These are phyloP conservation scores for Phylloporus sp. DNA, from an alignment of 768 basidiomycete genomes.

Conservation along the genomic window DNA sequence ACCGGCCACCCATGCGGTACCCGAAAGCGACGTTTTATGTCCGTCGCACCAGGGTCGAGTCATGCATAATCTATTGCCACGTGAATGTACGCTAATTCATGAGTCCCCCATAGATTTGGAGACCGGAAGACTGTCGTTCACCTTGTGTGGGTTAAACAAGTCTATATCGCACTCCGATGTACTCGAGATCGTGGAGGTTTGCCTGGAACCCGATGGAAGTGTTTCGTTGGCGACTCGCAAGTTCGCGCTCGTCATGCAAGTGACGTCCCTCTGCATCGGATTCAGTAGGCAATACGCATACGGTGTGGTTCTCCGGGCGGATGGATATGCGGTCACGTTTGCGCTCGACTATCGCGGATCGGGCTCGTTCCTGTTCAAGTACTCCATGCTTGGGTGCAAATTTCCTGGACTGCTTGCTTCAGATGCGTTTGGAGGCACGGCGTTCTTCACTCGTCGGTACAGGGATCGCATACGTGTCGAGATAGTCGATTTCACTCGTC, in stretches of 20 bases:
- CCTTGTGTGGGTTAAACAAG: constrained; percentile 1
- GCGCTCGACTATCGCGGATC: neutral
- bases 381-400: neutral
- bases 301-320: neutral
- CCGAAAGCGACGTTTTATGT: neutral
- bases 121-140: neutral
- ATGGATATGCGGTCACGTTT: neutral
- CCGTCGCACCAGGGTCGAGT: constrained; percentile 1
- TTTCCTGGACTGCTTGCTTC: neutral
- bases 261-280: constrained; percentile 1
- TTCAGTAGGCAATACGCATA: neutral
- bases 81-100: neutral
- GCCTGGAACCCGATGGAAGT: constrained; percentile 2
- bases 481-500: constrained; percentile 2
- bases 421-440: constrained; percentile 1
- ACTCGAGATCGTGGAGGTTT: constrained; percentile 1
- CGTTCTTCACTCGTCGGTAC: constrained; percentile 1
- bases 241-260: neutral
- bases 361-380: neutral
- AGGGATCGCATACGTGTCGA: neutral
- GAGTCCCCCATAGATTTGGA: constrained; percentile 1
- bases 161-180: neutral
- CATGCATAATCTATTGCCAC: neutral
- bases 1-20: neutral
- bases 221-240: neutral